These are phyloP conservation scores for Coemansia sp. DNA, from an alignment of 192 early-diverging fungal species.

Conservation along the genomic window DNA sequence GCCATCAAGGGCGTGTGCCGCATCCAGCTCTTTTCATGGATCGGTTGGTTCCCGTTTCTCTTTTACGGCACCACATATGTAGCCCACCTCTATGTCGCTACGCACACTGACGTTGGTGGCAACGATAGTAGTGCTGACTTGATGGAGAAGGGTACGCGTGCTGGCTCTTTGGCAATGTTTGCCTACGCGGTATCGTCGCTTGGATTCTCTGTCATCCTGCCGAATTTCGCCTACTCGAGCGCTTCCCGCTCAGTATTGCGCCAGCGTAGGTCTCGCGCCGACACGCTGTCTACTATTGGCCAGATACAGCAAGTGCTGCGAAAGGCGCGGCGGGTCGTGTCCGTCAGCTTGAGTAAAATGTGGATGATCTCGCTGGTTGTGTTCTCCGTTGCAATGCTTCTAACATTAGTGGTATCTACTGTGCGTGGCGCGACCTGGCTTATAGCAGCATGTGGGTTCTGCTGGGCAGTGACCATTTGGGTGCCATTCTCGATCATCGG, in stretches of 20 bases:
- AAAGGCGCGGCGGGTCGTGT: constrained; percentile 11
- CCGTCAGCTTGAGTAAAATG: constrained; percentile 52
- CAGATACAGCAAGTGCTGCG: neutral
- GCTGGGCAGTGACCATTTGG: constrained; percentile 91
- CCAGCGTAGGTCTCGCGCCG: neutral
- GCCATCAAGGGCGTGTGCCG: constrained; percentile 77
- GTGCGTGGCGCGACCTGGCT: constrained; percentile 63
- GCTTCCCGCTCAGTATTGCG: neutral
- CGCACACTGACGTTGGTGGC: constrained; percentile 2
- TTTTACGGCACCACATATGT: constrained; percentile 75
- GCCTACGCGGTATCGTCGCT: constrained; percentile 74
- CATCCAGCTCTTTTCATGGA: constrained; percentile 93
- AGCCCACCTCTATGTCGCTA: constrained; percentile 39
- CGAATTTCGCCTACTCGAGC: constrained; percentile 37
- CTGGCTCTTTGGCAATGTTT: constrained; percentile 85
- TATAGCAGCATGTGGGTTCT: constrained; percentile 72
- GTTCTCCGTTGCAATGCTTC: constrained; percentile 65
- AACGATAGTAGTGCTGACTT: constrained; percentile 13
- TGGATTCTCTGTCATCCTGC: constrained; percentile 39
- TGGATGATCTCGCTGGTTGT: constrained; percentile 73
- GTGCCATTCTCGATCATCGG: constrained; percentile 91
- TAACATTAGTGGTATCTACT: constrained; percentile 61
- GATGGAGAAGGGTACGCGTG: constrained; percentile 63
- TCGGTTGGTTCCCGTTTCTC: constrained; percentile 95
- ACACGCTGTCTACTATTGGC: neutral